A percentile compares a stretch with the other conserved stretches of the same genome.
Conservation (phyloP, 306 rosid species). For the Vigna mungo region DNA sequence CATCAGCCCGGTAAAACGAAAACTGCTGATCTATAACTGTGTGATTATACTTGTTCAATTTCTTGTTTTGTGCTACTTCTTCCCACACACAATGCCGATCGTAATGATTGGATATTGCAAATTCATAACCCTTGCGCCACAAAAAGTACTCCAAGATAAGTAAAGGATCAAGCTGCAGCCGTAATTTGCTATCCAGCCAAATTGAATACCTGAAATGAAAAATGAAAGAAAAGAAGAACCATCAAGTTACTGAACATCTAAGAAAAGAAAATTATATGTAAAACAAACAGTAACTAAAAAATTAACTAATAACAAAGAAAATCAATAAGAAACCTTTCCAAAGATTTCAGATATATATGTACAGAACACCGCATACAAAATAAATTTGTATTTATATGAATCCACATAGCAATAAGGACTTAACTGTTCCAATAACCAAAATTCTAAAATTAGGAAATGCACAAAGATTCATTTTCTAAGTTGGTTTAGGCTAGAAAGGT, state of each 20-base stretch:
- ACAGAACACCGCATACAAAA: conserved; percentile 8
- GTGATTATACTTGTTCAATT: conserved; percentile 82
- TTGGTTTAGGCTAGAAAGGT: neutral
- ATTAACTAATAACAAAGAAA: conserved; percentile 12
- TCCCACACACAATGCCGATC: conserved; percentile 90
- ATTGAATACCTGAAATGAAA: conserved; percentile 77
- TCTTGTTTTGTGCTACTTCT: conserved; percentile 81
- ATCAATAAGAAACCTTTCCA: conserved; percentile 14
- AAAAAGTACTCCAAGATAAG: conserved; percentile 87
- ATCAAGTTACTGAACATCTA: conserved; percentile 2
- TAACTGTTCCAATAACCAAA: neutral
- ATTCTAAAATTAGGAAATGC: conserved; percentile 19
- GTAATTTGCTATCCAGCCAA: conserved; percentile 96
- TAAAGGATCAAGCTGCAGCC: conserved; percentile 89
- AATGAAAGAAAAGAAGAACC: conserved; percentile 38
- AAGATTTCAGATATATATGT: conserved; percentile 19
- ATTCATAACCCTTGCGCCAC: conserved; percentile 89
- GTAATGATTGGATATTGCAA: conserved; percentile 84
- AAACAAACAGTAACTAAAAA: neutral
- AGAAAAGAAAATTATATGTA: neutral
- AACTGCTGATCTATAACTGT: conserved; percentile 76
- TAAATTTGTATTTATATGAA: conserved; percentile 3
- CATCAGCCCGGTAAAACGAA: conserved; percentile 76
- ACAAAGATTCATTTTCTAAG: neutral
- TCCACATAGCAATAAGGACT: neutral